Percentiles rank a stretch among this genome's conserved stretches.
Evolutionary conservation across 495 filamentous ascomycete genomes (phyloP).

Genomic region (Aspergillus conjunctus): DNA sequence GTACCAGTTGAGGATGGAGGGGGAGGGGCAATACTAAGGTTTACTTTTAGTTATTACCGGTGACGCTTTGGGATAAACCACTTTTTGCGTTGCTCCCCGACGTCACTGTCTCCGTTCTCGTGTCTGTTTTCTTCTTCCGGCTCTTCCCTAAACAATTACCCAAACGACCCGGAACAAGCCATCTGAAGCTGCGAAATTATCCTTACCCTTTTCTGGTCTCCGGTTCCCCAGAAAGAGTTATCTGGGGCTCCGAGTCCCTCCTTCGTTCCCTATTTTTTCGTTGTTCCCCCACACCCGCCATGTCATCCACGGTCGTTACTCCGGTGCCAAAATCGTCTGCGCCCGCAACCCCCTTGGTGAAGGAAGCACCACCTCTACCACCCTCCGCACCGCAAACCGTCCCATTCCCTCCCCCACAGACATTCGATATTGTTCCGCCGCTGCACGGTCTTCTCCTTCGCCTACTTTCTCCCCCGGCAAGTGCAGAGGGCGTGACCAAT

Average conservation of each 20-base stretch:
- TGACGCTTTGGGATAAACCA: slow-evolving; percentile 42
- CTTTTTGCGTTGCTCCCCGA: slow-evolving; percentile 26
- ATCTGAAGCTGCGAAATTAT: slow-evolving; percentile 10
- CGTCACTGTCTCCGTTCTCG: slow-evolving; percentile 37
- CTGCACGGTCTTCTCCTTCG: slow-evolving; percentile 76
- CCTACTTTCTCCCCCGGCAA: slow-evolving; percentile 53
- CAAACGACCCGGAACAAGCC: slow-evolving; percentile 25
- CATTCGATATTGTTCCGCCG: slow-evolving; percentile 83
- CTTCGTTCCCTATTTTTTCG: neutral
- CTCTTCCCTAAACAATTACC: slow-evolving; percentile 45
- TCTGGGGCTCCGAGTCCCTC: slow-evolving; percentile 11
- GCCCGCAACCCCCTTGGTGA: slow-evolving; percentile 41
- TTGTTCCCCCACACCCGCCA: slow-evolving; percentile 20
- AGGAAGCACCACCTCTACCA: slow-evolving; percentile 39
- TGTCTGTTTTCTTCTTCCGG: slow-evolving; percentile 33
- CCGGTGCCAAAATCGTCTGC: slow-evolving; percentile 45
- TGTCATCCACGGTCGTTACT: slow-evolving; percentile 44
- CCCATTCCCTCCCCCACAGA: slow-evolving; percentile 55
- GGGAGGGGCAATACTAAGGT: slow-evolving; percentile 34
- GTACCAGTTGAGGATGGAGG: slow-evolving; percentile 21
- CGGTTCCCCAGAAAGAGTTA: slow-evolving; percentile 3
- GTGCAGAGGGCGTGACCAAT: slow-evolving; percentile 17
- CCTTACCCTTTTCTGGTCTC: slow-evolving; percentile 8
- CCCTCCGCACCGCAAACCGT: slow-evolving; percentile 54
- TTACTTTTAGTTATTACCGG: slow-evolving; percentile 27